These are phyloP conservation scores for Allantophomopsis lycopodina DNA, from an alignment of 2,329 filamentous ascomycete species.

Conservation along the genomic window DNA sequence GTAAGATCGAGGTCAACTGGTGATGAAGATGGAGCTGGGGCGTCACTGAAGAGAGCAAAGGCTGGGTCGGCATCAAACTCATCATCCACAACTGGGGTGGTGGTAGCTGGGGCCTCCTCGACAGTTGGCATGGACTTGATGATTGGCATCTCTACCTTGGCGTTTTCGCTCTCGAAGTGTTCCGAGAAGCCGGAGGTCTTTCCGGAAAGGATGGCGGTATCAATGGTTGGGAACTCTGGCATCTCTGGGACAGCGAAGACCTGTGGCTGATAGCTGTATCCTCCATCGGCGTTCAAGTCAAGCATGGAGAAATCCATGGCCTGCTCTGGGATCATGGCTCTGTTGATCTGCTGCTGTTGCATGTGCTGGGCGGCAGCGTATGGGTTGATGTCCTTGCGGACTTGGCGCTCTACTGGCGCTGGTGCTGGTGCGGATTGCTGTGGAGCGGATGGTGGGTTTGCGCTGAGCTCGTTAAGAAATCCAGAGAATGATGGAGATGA, in stretches of 20 bases:
- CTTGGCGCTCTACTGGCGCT: conserved; percentile 26
- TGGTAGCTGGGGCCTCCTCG: conserved; percentile 15
- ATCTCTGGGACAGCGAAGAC: conserved; percentile 61
- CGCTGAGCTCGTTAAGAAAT: conserved; percentile 60
- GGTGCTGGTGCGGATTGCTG: conserved; percentile 21
- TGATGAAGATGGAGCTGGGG: conserved; percentile 12
- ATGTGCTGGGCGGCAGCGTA: conserved; percentile 37
- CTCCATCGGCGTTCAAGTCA: conserved; percentile 37
- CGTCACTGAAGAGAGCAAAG: conserved; percentile 44
- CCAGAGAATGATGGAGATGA: conserved; percentile 71
- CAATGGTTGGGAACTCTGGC: conserved; percentile 42
- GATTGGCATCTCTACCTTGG: conserved; percentile 33
- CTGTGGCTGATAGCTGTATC: conserved; percentile 50
- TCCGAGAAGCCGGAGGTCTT: conserved; percentile 48
- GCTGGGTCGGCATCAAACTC: conserved; percentile 50
- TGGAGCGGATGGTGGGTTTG: conserved; percentile 34
- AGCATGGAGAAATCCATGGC: conserved; percentile 63
- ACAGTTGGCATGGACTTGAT: conserved; percentile 25
- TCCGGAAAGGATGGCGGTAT: conserved; percentile 51
- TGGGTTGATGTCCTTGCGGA: conserved; percentile 54
- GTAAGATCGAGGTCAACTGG: conserved; percentile 28
- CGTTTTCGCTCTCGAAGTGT: conserved; percentile 24
- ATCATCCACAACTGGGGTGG: conserved; percentile 26
- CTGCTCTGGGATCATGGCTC: conserved; percentile 75
- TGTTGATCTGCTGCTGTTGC: conserved; percentile 52